phyloP scores from a whole-genome alignment of 1,139 yeast species.

The Yamadazyma songkhlaensis region DNA sequence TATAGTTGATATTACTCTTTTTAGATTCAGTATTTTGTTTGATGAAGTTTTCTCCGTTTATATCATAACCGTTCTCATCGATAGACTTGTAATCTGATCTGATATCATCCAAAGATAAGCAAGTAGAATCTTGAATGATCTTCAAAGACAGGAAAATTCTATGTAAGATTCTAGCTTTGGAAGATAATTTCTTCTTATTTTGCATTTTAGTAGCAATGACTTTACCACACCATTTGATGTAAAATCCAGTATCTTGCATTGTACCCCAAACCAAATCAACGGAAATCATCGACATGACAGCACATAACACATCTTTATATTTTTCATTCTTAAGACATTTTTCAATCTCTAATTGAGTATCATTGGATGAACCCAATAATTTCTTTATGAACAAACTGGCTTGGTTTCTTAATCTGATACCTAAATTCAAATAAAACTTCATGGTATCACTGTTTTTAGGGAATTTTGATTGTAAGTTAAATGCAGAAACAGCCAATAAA shows the following conservation, averaged over 20 bases:
- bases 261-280: constrained; percentile 92
- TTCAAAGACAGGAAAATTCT: constrained; percentile 75
- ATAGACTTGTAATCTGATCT: constrained; percentile 33
- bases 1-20: constrained; percentile 11
- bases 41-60: constrained; percentile 41
- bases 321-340: constrained; percentile 63
- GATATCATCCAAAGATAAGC: constrained; percentile 46
- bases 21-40: constrained; percentile 21
- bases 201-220: constrained; percentile 69
- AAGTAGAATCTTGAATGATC: constrained; percentile 70
- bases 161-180: constrained; percentile 76
- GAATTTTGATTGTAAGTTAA: constrained; percentile 73
- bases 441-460: constrained; percentile 58
- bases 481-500: constrained; percentile 76
- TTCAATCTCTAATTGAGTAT: constrained; percentile 36
- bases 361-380: constrained; percentile 34
- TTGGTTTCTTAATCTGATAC: constrained; percentile 70
- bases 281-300: constrained; percentile 82
- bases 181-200: constrained; percentile 62
- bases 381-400: constrained; percentile 67
- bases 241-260: constrained; percentile 79
- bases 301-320: constrained; percentile 81
- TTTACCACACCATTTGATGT: constrained; percentile 73
- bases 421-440: constrained; percentile 68
- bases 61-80: constrained; percentile 35